Evolutionary conservation across 2,329 filamentous ascomycete species (phyloP), one percentile per base, ranked within the genome.

Genomic region (Aspergillus fischeri): DNA sequence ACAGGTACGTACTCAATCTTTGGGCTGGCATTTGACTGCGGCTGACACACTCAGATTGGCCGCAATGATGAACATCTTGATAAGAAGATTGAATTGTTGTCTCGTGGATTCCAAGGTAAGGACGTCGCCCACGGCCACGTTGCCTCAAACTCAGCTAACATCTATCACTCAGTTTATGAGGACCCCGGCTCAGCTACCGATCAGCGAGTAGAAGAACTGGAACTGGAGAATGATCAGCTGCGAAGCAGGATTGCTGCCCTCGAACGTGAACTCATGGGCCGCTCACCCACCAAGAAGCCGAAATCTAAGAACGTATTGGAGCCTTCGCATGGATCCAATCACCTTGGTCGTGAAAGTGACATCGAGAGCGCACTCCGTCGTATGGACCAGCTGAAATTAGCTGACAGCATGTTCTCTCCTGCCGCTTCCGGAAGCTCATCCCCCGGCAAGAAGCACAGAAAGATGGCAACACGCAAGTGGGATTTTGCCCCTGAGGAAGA

Each of bases 31-130:
- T 11, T 35, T 27, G 28, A 8, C n/a, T 42, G 14, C 57, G 17
- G 25, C 61, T 69, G 54, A 71, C n/a, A 1, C 2, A 27, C 4
- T 10, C 48, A 77, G 73, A 69, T 78, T 55, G 92, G 95, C 65
- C 84, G 86, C 48, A 86, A 86, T 53, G 91, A 96, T 59, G 90
- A 90, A 70, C 91, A 95, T 73, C 83, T 94, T 69, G 92, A 97
- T 72, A 85, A 85, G 63, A 99, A 99, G 76, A 82, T 96, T 7
- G 93, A 91, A 58, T 81, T 91, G 24, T 76, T 90, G 35, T 82
- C 85, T 55, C 78, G 83, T 53, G 81, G 82, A 9, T 77, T 81
- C 65, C 75, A 73, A 61, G 78, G 73, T 72, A 78, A 72, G 69
- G 63, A 28, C 7, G 11, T 45, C 21, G 17, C 24, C 21, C 14